Base-by-base conservation (phyloP, 2,329 filamentous ascomycete species). In the Claviceps maximensis region DNA sequence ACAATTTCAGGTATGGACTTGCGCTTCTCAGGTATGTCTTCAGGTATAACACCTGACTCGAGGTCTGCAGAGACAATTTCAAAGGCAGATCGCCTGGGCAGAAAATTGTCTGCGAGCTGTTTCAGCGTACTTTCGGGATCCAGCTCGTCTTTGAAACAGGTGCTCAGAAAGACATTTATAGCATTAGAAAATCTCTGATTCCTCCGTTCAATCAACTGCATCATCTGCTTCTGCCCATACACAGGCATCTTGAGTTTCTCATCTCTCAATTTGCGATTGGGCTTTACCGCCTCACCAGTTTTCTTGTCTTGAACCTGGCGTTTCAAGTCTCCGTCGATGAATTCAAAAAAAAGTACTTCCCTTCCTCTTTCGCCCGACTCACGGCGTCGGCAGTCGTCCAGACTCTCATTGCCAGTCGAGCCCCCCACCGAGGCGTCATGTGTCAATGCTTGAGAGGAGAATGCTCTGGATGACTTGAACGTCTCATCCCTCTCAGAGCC, bases 141-240 rank as follows among this genome's bases (percentile, higher is more conserved):
- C 0, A 79, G 54, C 1, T 71, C 73, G 21, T 84, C 75, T 41
- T 78, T 76, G 0, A 75, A 74, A 63, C 89, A 95, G 42, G 79
- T 75, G 57, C 87, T 86, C 55, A 98, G 68, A 61, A 94, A 97
- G 0, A 66, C 69, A 65, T 87, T 86, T 55, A 95, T 76, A 0
- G 90, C 87, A 54, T 81, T 84, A 0, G 74, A 74, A 62, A 97
- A 97, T 63, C 90, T 93, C 51, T 73, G 72, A 62, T 96, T 96
- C 48, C 93, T 77, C 70, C 91, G 93, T 68, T 91, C 89, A 60
- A 98, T 96, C 59, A 96, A 67, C 51, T 76, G 79, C 64, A 86
- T 83, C 86, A 97, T 89, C 69, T 95, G 89, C 67, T 90, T 90
- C 68, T 95, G 90, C 57, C 88, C 89, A 70, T 83, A 96, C 9